Conservation (phyloP, 495 filamentous ascomycete species). For the Elaphomyces granulatus region DNA sequence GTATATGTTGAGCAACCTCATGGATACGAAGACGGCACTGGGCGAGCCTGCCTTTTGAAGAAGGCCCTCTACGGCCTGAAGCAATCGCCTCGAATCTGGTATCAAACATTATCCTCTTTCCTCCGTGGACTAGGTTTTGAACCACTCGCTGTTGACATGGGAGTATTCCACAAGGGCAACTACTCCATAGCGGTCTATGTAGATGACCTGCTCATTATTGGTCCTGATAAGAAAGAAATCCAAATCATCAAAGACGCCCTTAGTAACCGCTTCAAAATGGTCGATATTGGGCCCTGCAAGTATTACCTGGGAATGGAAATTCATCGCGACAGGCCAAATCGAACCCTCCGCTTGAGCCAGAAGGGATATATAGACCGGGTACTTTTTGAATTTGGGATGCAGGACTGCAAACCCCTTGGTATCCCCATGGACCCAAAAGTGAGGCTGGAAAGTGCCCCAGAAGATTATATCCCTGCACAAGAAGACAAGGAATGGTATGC, state of each 20-base stretch:
- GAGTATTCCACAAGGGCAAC: conserved; percentile 13
- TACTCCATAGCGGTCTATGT: conserved; percentile 21
- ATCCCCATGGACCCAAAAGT: conserved; percentile 6
- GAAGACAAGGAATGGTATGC: conserved; percentile 8
- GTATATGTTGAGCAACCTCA: conserved; percentile 18
- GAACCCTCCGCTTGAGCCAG: conserved; percentile 12
- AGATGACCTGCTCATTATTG: conserved; percentile 20
- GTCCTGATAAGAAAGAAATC: conserved; percentile 10
- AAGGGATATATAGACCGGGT: conserved; percentile 12
- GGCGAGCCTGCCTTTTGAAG: conserved; percentile 13
- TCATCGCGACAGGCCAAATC: conserved; percentile 11
- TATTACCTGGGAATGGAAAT: conserved; percentile 25
- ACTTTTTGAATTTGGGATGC: conserved; percentile 9
- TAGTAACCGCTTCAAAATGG: conserved; percentile 16
- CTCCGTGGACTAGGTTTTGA: conserved; percentile 17
- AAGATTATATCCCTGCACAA: conserved; percentile 3
- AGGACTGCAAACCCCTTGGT: conserved; percentile 6
- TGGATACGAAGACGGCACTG: conserved; percentile 8
- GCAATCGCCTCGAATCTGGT: conserved; percentile 24
- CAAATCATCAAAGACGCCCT: conserved; percentile 16
- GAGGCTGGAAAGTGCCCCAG: conserved; percentile 3
- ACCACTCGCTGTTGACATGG: conserved; percentile 10
- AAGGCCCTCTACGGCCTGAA: conserved; percentile 30
- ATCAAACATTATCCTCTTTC: conserved; percentile 18
- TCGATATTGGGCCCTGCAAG: conserved; percentile 14